Conservation (phyloP, 1,284 basidiomycete species). For the Ceratobasidium sp. region DNA sequence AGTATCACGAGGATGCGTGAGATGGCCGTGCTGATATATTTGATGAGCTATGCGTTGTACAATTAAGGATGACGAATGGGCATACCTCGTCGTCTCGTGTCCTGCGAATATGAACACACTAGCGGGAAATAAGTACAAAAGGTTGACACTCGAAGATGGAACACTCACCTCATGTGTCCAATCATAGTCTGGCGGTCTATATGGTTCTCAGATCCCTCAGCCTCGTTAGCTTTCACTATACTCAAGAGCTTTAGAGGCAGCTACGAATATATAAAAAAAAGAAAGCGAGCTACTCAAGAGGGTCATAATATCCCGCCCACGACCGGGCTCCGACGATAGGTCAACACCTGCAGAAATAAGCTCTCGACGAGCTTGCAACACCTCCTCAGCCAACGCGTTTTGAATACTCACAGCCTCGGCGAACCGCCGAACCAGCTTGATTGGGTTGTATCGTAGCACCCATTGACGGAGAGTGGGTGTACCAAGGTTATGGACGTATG, state of each 20-base stretch:
- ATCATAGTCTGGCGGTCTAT: slow-evolving; percentile 57
- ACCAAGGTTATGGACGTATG: slow-evolving; percentile 18
- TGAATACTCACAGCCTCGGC: slow-evolving; percentile 62
- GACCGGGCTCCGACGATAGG: slow-evolving; percentile 45
- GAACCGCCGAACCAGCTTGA: slow-evolving; percentile 59
- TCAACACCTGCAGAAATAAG: slow-evolving; percentile 43
- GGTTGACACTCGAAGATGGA: slow-evolving; percentile 45
- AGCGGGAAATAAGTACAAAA: background rate
- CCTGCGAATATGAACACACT: slow-evolving; percentile 58
- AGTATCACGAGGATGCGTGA: slow-evolving; percentile 57
- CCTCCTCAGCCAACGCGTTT: slow-evolving; percentile 58
- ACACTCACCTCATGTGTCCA: slow-evolving; percentile 61
- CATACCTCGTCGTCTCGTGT: slow-evolving; percentile 52
- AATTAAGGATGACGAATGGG: background rate
- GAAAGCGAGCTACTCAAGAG: slow-evolving; percentile 57
- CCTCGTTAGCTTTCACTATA: slow-evolving; percentile 58
- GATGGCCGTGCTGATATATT: slow-evolving; percentile 53
- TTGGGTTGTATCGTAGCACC: slow-evolving; percentile 60
- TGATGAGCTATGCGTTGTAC: slow-evolving; percentile 52
- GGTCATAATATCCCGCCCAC: slow-evolving; percentile 63
- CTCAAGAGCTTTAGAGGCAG: background rate
- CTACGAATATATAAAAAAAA: background rate
- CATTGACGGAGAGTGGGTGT: slow-evolving; percentile 59
- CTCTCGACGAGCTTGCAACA: slow-evolving; percentile 56
- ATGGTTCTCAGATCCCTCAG: slow-evolving; percentile 53